phyloP scores from a whole-genome alignment of 305 asterid genomes.

The Striga hermonthica region DNA sequence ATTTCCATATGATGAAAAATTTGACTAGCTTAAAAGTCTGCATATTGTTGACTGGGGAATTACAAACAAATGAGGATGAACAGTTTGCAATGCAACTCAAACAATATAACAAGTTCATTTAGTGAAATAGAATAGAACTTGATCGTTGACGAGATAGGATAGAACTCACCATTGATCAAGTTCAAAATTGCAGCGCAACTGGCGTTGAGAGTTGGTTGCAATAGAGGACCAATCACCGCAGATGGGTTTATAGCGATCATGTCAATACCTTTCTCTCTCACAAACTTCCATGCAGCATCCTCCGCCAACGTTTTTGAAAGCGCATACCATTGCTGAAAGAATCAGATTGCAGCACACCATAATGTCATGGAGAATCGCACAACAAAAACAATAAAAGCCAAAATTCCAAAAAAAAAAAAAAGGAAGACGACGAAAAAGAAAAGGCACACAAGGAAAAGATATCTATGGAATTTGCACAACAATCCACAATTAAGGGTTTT shows the following conservation, averaged over 20 bases:
- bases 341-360: no score
- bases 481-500: no score
- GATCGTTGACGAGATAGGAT: background rate
- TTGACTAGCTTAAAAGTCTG: no score
- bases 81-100: no score
- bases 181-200: slow-evolving; percentile 10
- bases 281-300: slow-evolving; percentile 28
- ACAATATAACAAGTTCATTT: no score
- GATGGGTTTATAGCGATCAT: slow-evolving; percentile 32
- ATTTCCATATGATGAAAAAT: no score
- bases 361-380: no score
- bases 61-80: no score
- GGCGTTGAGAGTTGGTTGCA: slow-evolving; percentile 33
- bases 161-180: slow-evolving; percentile 11
- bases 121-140: no score
- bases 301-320: slow-evolving; percentile 33
- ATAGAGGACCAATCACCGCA: slow-evolving; percentile 27
- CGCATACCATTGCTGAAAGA: slow-evolving; percentile 29
- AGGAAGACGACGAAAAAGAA: background rate
- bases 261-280: slow-evolving; percentile 25
- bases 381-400: no score
- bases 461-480: background rate
- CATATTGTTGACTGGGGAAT: no score
- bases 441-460: background rate
- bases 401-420: background rate